These are phyloP conservation scores for Colletotrichum truncatum DNA, from an alignment of 2,329 filamentous ascomycete species.

Conservation along the genomic window DNA sequence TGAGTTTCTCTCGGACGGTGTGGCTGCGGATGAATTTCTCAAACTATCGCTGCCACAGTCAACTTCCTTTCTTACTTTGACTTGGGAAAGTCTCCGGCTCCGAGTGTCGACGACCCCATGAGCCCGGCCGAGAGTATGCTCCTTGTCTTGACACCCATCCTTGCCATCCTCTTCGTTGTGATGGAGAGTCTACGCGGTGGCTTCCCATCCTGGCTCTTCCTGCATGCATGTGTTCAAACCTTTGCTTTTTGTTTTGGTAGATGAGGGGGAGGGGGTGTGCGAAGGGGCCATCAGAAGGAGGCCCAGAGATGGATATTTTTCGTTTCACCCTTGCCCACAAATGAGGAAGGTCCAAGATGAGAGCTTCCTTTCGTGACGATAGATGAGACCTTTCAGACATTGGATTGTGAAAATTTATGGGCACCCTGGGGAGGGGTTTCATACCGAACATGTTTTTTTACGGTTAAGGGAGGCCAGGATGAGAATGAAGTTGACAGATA, in stretches of 20 bases:
- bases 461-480: not conserved
- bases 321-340: not conserved
- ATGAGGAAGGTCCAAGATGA: not conserved
- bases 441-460: not conserved
- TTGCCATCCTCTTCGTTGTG: not conserved
- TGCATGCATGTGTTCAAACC: not conserved
- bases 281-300: not conserved
- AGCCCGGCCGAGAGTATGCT: not conserved
- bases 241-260: too few relatives aligned
- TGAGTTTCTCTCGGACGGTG: not conserved
- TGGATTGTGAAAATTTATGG: not conserved
- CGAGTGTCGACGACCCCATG: not conserved
- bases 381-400: not conserved
- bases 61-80: not conserved
- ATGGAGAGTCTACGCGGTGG: not conserved
- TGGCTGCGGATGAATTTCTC: not conserved
- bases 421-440: not conserved
- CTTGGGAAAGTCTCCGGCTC: conserved; percentile 4
- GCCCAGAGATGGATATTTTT: not conserved
- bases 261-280: not conserved
- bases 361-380: not conserved
- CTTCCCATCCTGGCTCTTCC: not conserved
- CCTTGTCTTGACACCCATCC: not conserved
- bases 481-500: not conserved
- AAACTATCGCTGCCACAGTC: not conserved